Base-by-base conservation (phyloP, 2,329 filamentous ascomycete genomes). In the Simplicillium sp. region DNA sequence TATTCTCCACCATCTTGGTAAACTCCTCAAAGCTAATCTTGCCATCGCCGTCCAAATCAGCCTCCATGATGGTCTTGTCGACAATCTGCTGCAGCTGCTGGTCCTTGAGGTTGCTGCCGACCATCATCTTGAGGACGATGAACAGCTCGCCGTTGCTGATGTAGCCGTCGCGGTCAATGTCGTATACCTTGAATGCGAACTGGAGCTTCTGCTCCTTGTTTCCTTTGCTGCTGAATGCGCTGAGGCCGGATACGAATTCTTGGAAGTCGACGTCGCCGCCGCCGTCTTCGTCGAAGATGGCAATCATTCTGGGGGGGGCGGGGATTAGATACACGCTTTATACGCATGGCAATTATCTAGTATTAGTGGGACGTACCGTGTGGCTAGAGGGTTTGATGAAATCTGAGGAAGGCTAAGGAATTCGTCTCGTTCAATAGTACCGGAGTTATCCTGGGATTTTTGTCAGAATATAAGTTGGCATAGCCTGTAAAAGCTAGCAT, bases 41-140 rank as follows among this genome's bases (percentile, higher is more conserved):
- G 56, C 92, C 92, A 62, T 98, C 92, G 46, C 82, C 81, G 65
- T 98, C 92, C 53, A 89, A 75, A 65, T 98, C 92, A 37, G 92
- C 92, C 70, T 98, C 92, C 92, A 97, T 97, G 62, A 98, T 97
- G 45, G 92, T 98, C 80, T 98, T 98, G 71, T 98, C 92, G 53
- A 98, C 92, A 61, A 98, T 98, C 78, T 90, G 92, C 70, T 98
- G 92, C 61, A 98, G 69, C 69, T 98, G 92, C 67, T 96, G 87
- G 64, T 98, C 92, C 75, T 98, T 98, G 57, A 98, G 70, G 65
- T 98, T 98, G 70, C 86, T 96, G 45, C 92, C 92, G 39, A 98
- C 92, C 92, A 98, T 98, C 92, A 98, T 98, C 84, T 98, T 98
- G 56, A 98, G 75, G 57, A 98, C 92, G 56, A 98, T 97, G 65